A percentile compares a stretch with the other conserved stretches of the same genome.
These are phyloP conservation scores for Tricholoma bakamatsutake DNA, from an alignment of 768 basidiomycete genomes.

Conservation along the genomic window DNA sequence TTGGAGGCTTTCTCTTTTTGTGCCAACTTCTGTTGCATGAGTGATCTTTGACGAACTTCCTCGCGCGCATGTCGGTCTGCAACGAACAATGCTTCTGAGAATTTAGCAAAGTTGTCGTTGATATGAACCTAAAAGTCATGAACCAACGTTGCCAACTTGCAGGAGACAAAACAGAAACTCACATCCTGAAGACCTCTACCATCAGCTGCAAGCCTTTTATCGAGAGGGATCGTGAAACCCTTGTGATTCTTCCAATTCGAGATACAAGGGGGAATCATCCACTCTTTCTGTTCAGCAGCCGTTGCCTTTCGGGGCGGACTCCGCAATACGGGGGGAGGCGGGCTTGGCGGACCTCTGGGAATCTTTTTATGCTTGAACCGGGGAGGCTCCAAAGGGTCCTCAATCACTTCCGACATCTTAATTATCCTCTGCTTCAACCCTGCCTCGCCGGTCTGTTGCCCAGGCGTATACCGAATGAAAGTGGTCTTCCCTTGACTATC, in stretches of 20 bases:
- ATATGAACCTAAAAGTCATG: conserved; percentile 73
- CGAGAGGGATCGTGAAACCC: conserved; percentile 97
- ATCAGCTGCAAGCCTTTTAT: conserved; percentile 96
- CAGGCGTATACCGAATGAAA: conserved; percentile 96
- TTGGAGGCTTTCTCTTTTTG: conserved; percentile 97
- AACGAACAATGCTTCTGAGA: conserved; percentile 92
- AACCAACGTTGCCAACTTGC: neutral
- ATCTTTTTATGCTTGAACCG: conserved; percentile 99
- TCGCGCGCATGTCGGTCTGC: conserved; percentile 97
- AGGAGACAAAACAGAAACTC: conserved; percentile 24
- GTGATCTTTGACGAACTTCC: conserved; percentile 90
- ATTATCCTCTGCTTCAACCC: conserved; percentile 93
- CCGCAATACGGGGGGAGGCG: conserved; percentile 91
- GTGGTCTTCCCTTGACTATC: conserved; percentile 77
- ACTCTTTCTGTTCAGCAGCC: conserved; percentile 97
- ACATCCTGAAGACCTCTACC: conserved; percentile 98
- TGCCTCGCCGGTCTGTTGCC: conserved; percentile 66
- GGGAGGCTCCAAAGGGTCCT: conserved; percentile 96
- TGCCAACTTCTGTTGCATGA: conserved; percentile 99
- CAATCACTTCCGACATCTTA: conserved; percentile 97
- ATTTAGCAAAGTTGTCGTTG: conserved; percentile 99
- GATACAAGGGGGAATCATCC: conserved; percentile 99
- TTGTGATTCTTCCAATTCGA: conserved; percentile 99
- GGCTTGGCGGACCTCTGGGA: conserved; percentile 91
- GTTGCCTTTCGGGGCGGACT: conserved; percentile 96